Conservation (phyloP, 305 asterid genomes). For the Fraxinus ornus region DNA sequence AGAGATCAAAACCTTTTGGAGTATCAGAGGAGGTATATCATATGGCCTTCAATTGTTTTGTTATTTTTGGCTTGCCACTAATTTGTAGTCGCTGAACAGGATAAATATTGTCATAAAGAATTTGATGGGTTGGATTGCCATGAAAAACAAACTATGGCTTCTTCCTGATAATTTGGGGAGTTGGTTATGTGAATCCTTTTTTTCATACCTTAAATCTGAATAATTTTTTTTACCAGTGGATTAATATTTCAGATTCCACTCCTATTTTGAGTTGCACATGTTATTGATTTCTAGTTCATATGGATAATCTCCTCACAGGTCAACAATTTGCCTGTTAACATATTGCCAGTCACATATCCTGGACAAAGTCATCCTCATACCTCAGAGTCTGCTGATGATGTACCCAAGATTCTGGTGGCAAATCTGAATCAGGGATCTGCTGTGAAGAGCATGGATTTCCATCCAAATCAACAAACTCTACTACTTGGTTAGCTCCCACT, state of each 20-base stretch:
- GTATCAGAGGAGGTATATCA: slow-evolving; percentile 52
- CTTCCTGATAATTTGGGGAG: neutral
- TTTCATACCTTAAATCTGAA: neutral
- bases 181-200: neutral
- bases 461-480: slow-evolving; percentile 22
- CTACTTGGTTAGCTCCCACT: slow-evolving; percentile 43
- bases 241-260: slow-evolving; percentile 12
- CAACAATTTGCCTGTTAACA: neutral
- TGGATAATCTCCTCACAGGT: neutral
- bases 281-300: slow-evolving; percentile 4
- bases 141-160: neutral
- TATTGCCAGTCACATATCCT: neutral
- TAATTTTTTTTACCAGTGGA: neutral
- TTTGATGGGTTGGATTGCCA: slow-evolving; percentile 1
- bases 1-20: slow-evolving; percentile 57
- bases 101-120: neutral
- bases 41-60: slow-evolving; percentile 3
- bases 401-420: slow-evolving; percentile 40
- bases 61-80: slow-evolving; percentile 12
- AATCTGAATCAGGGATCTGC: slow-evolving; percentile 61
- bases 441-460: slow-evolving; percentile 72
- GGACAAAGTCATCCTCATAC: neutral
- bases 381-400: slow-evolving; percentile 24
- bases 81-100: slow-evolving; percentile 11
- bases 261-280: slow-evolving; percentile 9